Conservation (phyloP, 2,329 filamentous ascomycete genomes). For the Aureobasidium sp. region DNA sequence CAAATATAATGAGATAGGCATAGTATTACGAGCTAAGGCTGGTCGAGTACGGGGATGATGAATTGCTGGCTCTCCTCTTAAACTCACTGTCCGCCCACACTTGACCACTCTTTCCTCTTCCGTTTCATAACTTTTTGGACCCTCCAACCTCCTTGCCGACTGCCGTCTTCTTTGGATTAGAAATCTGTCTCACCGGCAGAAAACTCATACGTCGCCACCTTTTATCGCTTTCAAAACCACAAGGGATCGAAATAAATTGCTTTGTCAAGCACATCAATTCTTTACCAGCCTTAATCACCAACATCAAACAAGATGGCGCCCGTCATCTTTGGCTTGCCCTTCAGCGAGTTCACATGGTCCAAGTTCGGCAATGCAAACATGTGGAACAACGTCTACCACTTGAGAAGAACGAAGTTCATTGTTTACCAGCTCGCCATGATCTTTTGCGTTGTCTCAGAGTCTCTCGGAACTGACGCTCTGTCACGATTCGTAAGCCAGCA, state of each 20-base stretch:
- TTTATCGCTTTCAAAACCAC: neutral
- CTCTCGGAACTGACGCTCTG: constrained; percentile 48
- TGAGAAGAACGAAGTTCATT: constrained; percentile 52
- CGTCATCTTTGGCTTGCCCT: constrained; percentile 52
- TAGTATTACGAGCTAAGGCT: neutral
- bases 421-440: constrained; percentile 56
- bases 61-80: neutral
- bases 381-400: constrained; percentile 47
- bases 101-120: neutral
- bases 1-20: neutral
- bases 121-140: neutral
- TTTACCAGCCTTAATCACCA: neutral
- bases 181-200: neutral
- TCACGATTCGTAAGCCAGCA: constrained; percentile 53
- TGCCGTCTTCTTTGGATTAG: neutral
- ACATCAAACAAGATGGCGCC: constrained; percentile 25
- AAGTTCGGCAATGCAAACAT: constrained; percentile 54
- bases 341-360: constrained; percentile 50
- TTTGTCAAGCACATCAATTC: neutral
- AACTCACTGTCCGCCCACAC: neutral
- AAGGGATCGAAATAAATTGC: neutral
- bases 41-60: neutral
- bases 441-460: constrained; percentile 49
- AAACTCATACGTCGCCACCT: neutral
- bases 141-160: neutral